These are phyloP conservation scores for Trichoderma hamatum DNA, from an alignment of 2,329 filamentous ascomycete genomes.

Conservation along the genomic window DNA sequence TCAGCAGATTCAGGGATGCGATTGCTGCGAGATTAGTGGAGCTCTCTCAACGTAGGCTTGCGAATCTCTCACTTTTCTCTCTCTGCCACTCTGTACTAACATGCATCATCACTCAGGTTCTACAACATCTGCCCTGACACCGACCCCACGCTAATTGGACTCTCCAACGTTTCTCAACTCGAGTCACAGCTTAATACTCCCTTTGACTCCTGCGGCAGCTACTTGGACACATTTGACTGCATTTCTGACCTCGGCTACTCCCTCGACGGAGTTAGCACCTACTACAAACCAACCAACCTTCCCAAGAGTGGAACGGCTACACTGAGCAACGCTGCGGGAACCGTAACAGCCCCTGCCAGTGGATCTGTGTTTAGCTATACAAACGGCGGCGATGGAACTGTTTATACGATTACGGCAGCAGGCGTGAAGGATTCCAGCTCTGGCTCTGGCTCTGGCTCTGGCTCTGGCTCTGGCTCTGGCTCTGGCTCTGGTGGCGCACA, in stretches of 20 bases:
- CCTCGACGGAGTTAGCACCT: slow-evolving; percentile 30
- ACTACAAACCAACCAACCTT: slow-evolving; percentile 32
- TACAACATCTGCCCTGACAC: slow-evolving; percentile 39
- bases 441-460: background rate
- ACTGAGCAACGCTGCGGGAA: slow-evolving; percentile 37
- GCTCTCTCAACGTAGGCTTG: slow-evolving; percentile 40
- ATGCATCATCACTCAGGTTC: slow-evolving; percentile 28
- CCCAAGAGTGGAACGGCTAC: slow-evolving; percentile 37
- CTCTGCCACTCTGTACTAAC: background rate
- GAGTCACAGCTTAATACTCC: slow-evolving; percentile 28
- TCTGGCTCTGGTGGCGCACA: background rate
- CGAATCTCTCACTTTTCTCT: background rate
- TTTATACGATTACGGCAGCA: slow-evolving; percentile 43
- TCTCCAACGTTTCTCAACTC: slow-evolving; percentile 29
- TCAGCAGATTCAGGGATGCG: slow-evolving; percentile 36
- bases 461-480: background rate
- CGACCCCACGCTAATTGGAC: slow-evolving; percentile 32
- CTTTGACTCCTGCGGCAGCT: slow-evolving; percentile 29
- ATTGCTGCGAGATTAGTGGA: slow-evolving; percentile 42
- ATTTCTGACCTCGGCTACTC: slow-evolving; percentile 32
- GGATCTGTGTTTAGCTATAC: slow-evolving; percentile 43
- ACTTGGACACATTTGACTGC: slow-evolving; percentile 34
- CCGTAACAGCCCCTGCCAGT: slow-evolving; percentile 40
- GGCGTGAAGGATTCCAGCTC: slow-evolving; percentile 10
- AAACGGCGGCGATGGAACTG: slow-evolving; percentile 34